Base-by-base conservation (phyloP, 2,329 filamentous ascomycete species). In the Sporothrix curviconia region DNA sequence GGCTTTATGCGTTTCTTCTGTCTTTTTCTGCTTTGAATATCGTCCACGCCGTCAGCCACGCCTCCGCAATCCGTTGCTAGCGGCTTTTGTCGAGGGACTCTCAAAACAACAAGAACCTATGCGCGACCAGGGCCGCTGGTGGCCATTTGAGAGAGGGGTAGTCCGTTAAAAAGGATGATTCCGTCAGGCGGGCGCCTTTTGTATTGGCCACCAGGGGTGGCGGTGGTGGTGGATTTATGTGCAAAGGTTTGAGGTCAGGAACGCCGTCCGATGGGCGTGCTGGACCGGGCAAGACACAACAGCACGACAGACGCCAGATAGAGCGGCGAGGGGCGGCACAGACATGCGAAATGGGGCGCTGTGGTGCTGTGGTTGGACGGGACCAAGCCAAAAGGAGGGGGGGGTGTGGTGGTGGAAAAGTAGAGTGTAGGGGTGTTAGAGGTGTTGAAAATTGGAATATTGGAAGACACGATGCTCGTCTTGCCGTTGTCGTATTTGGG, bases 221-320 rank as follows among this genome's bases (percentile, higher is more conserved):
- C 15, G 43, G 43, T 25, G 43, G n/a, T n/a, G n/a, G n/a, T n/a
- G n/a, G n/a, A n/a, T 43, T 24, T 25, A 17, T 30, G 24, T 44
- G 28, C 9, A 15, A 14, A 17, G 17, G 19, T 39, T 53, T 57
- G 61, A 60, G 61, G 60, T 50, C 43, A 57, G 58, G 56, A n/a
- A 24, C 14, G 12, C 53, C 32, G 54, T 22, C n/a, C 40, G 56
- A 63, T 63, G 61, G n/a, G 61, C 61, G 61, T 63, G 61, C 61
- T 63, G 59, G 37, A 24, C n/a, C 25, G 34, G 42, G 37, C 22
- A 37, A 43, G 40, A 40, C 22, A 25, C 50, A 25, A 43, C 17
- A 57, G 40, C n/a, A 54, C 5, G 28, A 17, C 24, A 11, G 39
- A 40, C 22, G 14, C 49, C 49, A 54, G 39, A 36, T 49, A 39